phyloP scores from a whole-genome alignment of 1,284 basidiomycete genomes.

The Trametes versicolor region DNA sequence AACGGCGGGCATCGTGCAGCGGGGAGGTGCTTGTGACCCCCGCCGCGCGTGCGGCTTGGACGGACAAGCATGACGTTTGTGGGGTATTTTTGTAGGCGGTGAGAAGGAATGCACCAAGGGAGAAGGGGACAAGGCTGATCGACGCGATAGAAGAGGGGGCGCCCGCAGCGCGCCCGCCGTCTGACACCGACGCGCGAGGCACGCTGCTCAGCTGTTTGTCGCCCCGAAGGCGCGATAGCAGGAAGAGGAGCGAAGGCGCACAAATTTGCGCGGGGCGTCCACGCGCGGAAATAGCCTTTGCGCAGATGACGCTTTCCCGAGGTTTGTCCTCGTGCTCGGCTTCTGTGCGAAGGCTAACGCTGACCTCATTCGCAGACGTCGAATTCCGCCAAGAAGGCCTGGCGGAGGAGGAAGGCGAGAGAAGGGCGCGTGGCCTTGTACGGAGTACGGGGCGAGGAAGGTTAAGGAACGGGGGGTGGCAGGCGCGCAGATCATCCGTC shows the following conservation, averaged over 20 bases:
- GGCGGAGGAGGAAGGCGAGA: slow-evolving; percentile 1
- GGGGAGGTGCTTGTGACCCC: slow-evolving; percentile 9
- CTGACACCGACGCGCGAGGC: slow-evolving; percentile 13
- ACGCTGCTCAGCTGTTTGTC: slow-evolving; percentile 14
- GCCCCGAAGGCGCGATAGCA: slow-evolving; percentile 3
- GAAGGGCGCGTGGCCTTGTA: slow-evolving; percentile 16
- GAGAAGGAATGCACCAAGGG: slow-evolving; percentile 16
- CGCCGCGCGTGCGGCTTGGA: background rate
- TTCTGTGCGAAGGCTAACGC: slow-evolving; percentile 9
- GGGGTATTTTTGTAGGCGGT: slow-evolving; percentile 18
- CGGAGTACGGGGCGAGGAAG: slow-evolving; percentile 16
- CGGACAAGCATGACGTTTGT: slow-evolving; percentile 10
- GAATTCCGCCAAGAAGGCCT: slow-evolving; percentile 13
- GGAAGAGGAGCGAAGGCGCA: slow-evolving; percentile 1
- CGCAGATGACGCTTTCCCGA: slow-evolving; percentile 15
- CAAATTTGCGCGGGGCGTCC: slow-evolving; percentile 8
- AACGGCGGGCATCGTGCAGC: background rate
- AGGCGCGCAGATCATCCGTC: slow-evolving; percentile 17
- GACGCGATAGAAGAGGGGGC: slow-evolving; percentile 13
- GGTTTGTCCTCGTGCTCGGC: slow-evolving; percentile 19
- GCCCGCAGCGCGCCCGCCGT: slow-evolving; percentile 1
- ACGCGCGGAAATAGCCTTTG: slow-evolving; percentile 17
- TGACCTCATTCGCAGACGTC: slow-evolving; percentile 12
- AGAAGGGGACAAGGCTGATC: slow-evolving; percentile 16
- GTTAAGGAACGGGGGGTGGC: slow-evolving; percentile 16